Conservation (phyloP, 352 stramenopile genomes). For the Pythium periplocum region DNA sequence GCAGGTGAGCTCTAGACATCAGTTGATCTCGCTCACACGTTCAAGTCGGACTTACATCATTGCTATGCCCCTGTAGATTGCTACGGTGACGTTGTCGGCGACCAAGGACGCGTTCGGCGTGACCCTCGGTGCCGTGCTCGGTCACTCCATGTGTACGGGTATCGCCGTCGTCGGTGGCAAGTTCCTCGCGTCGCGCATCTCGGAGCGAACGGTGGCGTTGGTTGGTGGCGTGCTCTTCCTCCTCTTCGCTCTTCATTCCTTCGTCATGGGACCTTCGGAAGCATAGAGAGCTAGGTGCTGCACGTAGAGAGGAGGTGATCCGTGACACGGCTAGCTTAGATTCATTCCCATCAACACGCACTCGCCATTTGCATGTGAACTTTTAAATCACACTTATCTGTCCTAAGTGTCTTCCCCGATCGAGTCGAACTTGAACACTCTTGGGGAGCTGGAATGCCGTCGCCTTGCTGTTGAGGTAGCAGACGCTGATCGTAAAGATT, state of each 20-base stretch:
- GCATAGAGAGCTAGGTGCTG: background rate
- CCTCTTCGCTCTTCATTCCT: conserved; percentile 95
- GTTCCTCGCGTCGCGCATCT: conserved; percentile 97
- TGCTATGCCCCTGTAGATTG: conserved; percentile 65
- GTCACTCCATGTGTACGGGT: conserved; percentile 97
- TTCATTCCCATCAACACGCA: too few relatives aligned
- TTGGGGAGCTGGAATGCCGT: conserved; percentile 14
- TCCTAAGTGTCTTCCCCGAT: conserved; percentile 10
- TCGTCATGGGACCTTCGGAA: conserved; percentile 81
- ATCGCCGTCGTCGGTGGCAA: conserved; percentile 96
- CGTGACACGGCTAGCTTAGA: too few relatives aligned
- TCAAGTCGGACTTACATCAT: too few relatives aligned
- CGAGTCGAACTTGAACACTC: conserved; percentile 40
- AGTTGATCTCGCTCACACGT: background rate
- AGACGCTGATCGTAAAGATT: background rate
- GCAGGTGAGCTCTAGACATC: conserved; percentile 34
- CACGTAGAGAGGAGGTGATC: too few relatives aligned
- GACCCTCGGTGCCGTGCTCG: conserved; percentile 94
- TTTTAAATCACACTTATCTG: too few relatives aligned
- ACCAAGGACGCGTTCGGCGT: conserved; percentile 95
- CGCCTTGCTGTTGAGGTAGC: too few relatives aligned
- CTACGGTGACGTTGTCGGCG: conserved; percentile 96
- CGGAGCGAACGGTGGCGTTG: conserved; percentile 95
- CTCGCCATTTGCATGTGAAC: too few relatives aligned
- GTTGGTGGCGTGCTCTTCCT: conserved; percentile 96